phyloP scores from a whole-genome alignment of 371 early-diverging fungal genomes.

The Lichtheimia corymbifera region DNA sequence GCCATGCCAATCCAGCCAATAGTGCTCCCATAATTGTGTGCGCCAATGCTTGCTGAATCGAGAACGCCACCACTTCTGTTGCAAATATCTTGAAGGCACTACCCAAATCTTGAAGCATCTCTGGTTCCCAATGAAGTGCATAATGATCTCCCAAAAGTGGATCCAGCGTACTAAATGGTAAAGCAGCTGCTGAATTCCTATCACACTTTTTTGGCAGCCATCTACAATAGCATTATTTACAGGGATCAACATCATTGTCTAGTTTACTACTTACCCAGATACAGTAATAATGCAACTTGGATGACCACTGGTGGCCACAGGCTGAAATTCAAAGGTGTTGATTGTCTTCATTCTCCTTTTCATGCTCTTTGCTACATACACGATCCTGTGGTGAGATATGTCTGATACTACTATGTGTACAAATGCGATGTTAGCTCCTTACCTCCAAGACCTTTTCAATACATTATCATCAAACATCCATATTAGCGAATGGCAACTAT shows the following conservation, averaged over 20 bases:
- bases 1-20: slow-evolving; percentile 86
- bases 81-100: slow-evolving; percentile 83
- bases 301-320: slow-evolving; percentile 63
- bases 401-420: too few relatives aligned
- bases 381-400: too few relatives aligned
- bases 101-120: slow-evolving; percentile 79
- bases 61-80: slow-evolving; percentile 82
- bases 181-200: slow-evolving; percentile 68
- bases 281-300: slow-evolving; percentile 81
- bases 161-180: slow-evolving; percentile 83
- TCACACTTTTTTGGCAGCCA: slow-evolving; percentile 46
- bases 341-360: slow-evolving; percentile 83
- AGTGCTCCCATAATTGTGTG: slow-evolving; percentile 84
- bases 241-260: slow-evolving; percentile 32
- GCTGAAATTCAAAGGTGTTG: slow-evolving; percentile 81
- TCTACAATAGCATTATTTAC: slow-evolving; percentile 14
- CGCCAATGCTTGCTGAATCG: slow-evolving; percentile 85
- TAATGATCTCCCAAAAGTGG: slow-evolving; percentile 78
- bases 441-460: slow-evolving; percentile 34
- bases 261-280: slow-evolving; percentile 68
- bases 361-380: slow-evolving; percentile 58
- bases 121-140: slow-evolving; percentile 87
- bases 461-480: slow-evolving; percentile 7
- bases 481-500: background rate
- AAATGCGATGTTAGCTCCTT: slow-evolving; percentile 13